Conservation (phyloP, 2,329 filamentous ascomycete genomes). For the Hortaea sp. region DNA sequence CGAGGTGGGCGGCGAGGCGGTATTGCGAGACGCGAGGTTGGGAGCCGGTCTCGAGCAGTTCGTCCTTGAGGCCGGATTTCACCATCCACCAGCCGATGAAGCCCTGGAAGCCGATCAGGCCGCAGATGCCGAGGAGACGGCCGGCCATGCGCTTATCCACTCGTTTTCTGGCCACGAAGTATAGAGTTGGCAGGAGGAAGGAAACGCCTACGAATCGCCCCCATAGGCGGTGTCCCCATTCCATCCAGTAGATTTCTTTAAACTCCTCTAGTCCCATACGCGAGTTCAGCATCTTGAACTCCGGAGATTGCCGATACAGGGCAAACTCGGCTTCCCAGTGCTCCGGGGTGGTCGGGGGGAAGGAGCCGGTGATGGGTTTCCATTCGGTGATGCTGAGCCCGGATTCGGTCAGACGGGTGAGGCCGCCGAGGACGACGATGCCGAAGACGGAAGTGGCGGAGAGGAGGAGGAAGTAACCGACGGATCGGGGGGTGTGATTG, state of each 20-base stretch:
- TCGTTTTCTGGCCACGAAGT: conserved; percentile 71
- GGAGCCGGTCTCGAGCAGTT: conserved; percentile 81
- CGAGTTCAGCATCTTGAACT: conserved; percentile 85
- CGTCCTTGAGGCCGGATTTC: conserved; percentile 88
- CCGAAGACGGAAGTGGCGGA: conserved; percentile 92
- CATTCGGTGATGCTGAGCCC: conserved; percentile 98
- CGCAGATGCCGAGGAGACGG: conserved; percentile 72
- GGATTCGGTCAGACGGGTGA: conserved; percentile 91
- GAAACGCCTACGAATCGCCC: conserved; percentile 82
- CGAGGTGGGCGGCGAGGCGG: conserved; percentile 78
- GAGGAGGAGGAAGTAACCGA: conserved; percentile 85
- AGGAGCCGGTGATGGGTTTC: conserved; percentile 86
- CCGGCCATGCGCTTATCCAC: conserved; percentile 70
- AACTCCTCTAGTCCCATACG: conserved; percentile 90
- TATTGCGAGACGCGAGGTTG: conserved; percentile 94
- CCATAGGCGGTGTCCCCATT: conserved; percentile 94
- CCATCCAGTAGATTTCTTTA: conserved; percentile 99
- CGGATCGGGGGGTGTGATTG: conserved; percentile 53
- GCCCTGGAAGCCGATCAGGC: conserved; percentile 87
- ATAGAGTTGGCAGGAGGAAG: conserved; percentile 78
- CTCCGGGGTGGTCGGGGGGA: conserved; percentile 65
- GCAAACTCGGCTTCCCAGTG: conserved; percentile 91
- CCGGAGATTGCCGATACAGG: conserved; percentile 85
- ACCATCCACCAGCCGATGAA: conserved; percentile 99
- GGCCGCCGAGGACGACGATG: conserved; percentile 87